Evolutionary conservation across 495 filamentous ascomycete genomes (phyloP).

Genomic region (Penicillium roqueforti): DNA sequence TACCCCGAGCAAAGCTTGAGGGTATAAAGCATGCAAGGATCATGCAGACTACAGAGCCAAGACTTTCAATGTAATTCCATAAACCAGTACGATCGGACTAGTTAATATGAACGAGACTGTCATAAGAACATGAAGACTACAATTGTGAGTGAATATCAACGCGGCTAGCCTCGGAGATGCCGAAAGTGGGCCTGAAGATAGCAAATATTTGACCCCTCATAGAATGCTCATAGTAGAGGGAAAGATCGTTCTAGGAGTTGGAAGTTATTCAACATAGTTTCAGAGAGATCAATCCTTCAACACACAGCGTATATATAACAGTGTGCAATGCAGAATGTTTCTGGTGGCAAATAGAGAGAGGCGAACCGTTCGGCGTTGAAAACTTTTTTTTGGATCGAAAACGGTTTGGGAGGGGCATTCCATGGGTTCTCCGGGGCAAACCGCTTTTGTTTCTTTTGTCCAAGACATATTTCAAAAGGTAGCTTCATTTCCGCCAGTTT

Average conservation of each 20-base stretch:
- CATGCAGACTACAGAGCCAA: background rate
- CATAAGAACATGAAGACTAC: background rate
- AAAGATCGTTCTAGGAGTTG: background rate
- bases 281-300: background rate
- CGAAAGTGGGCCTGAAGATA: background rate
- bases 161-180: background rate
- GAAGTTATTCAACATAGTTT: no score
- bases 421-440: conserved; percentile 4
- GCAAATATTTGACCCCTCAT: background rate
- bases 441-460: background rate
- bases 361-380: background rate
- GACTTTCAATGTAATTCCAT: background rate
- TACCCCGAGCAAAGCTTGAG: background rate
- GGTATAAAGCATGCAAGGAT: background rate
- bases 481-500: background rate
- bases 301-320: background rate
- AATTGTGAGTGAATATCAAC: background rate
- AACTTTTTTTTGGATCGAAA: conserved; percentile 4
- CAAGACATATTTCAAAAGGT: background rate
- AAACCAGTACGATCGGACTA: background rate
- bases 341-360: background rate
- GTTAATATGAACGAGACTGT: no score
- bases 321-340: background rate
- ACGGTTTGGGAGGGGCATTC: background rate
- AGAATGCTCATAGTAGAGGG: background rate